Evolutionary conservation across 1,284 basidiomycete genomes (phyloP), one percentile per base, ranked within the genome.

Genomic region (Heterobasidion annosum): DNA sequence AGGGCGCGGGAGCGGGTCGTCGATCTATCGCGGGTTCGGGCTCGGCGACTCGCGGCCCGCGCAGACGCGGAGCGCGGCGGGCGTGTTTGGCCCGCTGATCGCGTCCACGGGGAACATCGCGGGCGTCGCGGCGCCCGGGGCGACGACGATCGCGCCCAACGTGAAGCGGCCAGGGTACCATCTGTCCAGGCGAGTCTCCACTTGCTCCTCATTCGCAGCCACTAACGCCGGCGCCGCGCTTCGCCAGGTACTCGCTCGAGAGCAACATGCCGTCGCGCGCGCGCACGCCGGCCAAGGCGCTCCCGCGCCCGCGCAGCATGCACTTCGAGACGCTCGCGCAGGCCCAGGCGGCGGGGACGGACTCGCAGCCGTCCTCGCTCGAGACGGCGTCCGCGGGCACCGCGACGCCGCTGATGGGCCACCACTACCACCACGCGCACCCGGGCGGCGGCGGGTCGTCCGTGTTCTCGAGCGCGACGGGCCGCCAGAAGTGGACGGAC

Each of bases 31-130:
- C 45, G 10, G 10, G 6, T 10, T 10, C 16, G 46, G 54, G 6
- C 54, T 61, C 19, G 56, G 56, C 3, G 63, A 64, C 13, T 37
- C 53, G 6, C 64, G 72, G 12, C 85, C 81, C 3, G 70, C 77
- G 42, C 72, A 74, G 2, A 74, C 81, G 8, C 69, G 76, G 48
- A 80, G 72, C 55, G 77, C 73, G 7, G 88, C 76, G 0, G 88
- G 88, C 4, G 86, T 87, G 0, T 81, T 90, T 61, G 88, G 86
- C 10, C 79, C 84, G 7, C 75, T 92, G 48, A 82, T 92, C 44
- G 81, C 86, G 25, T 83, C 80, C 57, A 85, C 88, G 0, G 84
- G 82, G 2, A 85, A 84, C 58, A 68, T 84, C 34, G 71, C 71
- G 10, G 83, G 82, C 25, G 73, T 73, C 1, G 85, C 83, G 3